Base-by-base conservation (phyloP, 768 basidiomycete species). In the Mycena epipterygia region DNA sequence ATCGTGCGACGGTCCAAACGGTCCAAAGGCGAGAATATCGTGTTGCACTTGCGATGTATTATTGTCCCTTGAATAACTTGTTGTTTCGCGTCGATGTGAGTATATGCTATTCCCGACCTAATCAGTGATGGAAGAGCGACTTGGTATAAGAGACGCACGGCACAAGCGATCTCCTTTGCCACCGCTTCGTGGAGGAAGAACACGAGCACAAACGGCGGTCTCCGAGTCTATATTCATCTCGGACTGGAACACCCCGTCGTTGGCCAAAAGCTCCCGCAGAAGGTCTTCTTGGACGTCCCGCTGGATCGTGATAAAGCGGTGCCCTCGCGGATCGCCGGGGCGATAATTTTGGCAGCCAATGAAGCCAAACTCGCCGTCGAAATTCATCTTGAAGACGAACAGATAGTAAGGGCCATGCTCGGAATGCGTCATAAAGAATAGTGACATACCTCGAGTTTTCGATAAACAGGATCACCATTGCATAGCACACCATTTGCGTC, bases 11-110 rank as follows among this genome's bases (percentile, higher is more conserved):
- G 67, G 25, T 69, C 64, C 0, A 16, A 12, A 35, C 53, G 67
- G 35, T 74, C 67, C 27, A 72, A 17, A 30, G 74, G 74, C 0
- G 64, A 48, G 51, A 55, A 70, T 5, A 4, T 52, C 9, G 74
- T 46, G 12, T 17, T 11, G 41, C 74, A 74, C 5, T 17, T n/a
- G 19, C 64, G 71, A 19, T 53, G 67, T n/a, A 62, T 46, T 13
- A 74, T 42, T 17, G 52, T 61, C 1, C 74, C 74, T 32, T 66
- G 21, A 11, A 67, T 35, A 14, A 74, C 60, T 19, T 52, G 42
- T 0, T 41, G 25, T n/a, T 58, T 29, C 16, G 25, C 46, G 35
- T 57, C 52, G 37, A 73, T 57, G 44, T 73, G 72, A 4, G 74
- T 73, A 41, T 70, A 74, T 5, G 70, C 73, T 74, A 41, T n/a